Evolutionary conservation across 495 filamentous ascomycete genomes (phyloP), one percentile per base, ranked within the genome.

Genomic region (Aspergillus incahuasiensis): DNA sequence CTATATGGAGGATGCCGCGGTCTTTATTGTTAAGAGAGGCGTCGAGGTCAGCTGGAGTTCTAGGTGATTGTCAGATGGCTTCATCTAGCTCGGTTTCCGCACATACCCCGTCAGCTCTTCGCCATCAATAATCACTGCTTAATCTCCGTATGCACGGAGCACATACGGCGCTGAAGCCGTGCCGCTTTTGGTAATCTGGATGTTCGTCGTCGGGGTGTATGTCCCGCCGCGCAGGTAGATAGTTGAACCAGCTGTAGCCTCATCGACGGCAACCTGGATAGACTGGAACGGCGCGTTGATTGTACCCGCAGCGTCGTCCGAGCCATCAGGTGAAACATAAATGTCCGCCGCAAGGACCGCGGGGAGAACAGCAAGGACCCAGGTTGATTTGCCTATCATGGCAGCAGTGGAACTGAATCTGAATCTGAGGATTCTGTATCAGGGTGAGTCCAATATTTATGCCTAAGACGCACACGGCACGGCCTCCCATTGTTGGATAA

Each of bases 151-250:
- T 0, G 59, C 59, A 1, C 55, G 49, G 5, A 62, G 47, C 7
- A 56, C 20, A n/a, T 58, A 58, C 5, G 59, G 50, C 8, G 51
- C 45, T 13, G 51, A 54, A 8, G 59, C 19, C 4, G 55, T 55
- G 18, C 59, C 59, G 16, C 55, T 62, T 41, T 62, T 62, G 5
- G 39, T 55, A 30, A 62, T 62, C 38, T 62, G 55, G 21, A 62
- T 62, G 16, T 62, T 62, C 2, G 51, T 52, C 21, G 59, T 55
- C 9, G 59, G 59, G 34, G 51, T 44, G 35, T 62, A 62, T 16
- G 59, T 62, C 4, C 59, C 59, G 16, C 51, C 47, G 5, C 59
- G 59, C 20, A 62, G 38, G 22, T 62, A 62, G 40, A 62, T 58
- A 0, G 59, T 62, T 9, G 52, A 40, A 1, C 59, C 59, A 0